A percentile compares a stretch with the other conserved stretches of the same genome.
phyloP scores from a whole-genome alignment of 345 rosid genomes.

The Diplotaxis tenuifolia region DNA sequence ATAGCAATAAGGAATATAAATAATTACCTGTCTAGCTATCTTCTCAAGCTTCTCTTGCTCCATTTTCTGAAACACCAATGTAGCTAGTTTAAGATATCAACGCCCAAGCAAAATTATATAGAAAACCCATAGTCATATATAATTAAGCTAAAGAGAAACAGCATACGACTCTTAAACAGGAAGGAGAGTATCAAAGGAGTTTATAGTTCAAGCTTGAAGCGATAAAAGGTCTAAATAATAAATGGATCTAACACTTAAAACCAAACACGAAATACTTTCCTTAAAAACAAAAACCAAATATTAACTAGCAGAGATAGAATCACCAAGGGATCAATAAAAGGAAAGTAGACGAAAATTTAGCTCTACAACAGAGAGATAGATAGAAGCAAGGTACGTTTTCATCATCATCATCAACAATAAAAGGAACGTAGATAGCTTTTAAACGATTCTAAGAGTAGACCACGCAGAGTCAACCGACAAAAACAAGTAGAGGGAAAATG shows the following conservation, averaged over 20 bases:
- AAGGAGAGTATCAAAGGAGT: not conserved
- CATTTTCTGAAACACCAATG: conserved; percentile 59
- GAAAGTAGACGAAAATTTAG: not conserved
- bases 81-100: not conserved
- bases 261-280: no score
- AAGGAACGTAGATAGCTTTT: conserved; percentile 9
- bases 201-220: not conserved
- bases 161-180: not conserved
- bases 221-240: not conserved
- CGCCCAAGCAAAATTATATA: not conserved
- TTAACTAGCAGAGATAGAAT: not conserved
- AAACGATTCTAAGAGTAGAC: not conserved
- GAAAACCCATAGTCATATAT: not conserved
- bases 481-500: not conserved
- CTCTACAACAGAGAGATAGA: not conserved
- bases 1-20: no score
- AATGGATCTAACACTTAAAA: not conserved
- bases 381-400: not conserved
- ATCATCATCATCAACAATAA: not conserved
- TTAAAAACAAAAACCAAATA: not conserved
- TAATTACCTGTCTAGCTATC: conserved; percentile 86
- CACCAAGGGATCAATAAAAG: not conserved
- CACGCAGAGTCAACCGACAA: not conserved
- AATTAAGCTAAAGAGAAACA: not conserved
- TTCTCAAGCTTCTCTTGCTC: conserved; percentile 91